Base-by-base conservation (phyloP, 768 basidiomycete genomes). In the Mycena alexandri region DNA sequence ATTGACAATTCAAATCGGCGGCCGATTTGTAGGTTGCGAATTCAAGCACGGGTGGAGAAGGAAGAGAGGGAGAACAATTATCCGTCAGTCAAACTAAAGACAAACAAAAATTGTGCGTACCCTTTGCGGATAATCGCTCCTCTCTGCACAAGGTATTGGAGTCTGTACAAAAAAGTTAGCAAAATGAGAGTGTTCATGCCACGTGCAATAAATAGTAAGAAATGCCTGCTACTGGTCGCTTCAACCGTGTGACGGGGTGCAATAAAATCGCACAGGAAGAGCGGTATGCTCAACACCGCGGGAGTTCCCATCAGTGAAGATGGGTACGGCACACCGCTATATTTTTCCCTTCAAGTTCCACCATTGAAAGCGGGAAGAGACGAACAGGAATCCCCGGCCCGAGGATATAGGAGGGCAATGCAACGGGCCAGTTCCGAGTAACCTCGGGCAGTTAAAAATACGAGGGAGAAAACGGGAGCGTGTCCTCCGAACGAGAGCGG, bases 131-230 rank as follows among this genome's bases (percentile, higher is more conserved):
- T 78, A 73, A 95, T 94, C 24, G 93, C 93, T 59, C 94, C 93
- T 79, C 94, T 95, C 68, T 89, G 89, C 60, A 95, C 93, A 50
- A 96, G 85, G 77, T 95, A 96, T 74, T 95, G 94, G 71, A 95
- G 79, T 71, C 94, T 95, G 73, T 24, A n/a, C 16, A 36, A 50
- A 22, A 12, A 25, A 48, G 43, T 43, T 17, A 29, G 11, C 24
- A 38, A 19, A 22, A n/a, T 56, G 24, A 56, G 41, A 5, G 25
- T 29, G 9, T 16, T 9, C 7, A 42, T 16, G 41, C 5, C 10
- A 38, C 14, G 38, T 38, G 38, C 4, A 14, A 38, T 38, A 38
- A 11, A 38, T 10, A 38, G 14, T 38, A 38, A 38, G 14, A 29
- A 29, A 29, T 29, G 3, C 29, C 38, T 38, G 38, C 38, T 14